phyloP scores from a whole-genome alignment of 129 eudicot species.

The Erigeron canadensis region DNA sequence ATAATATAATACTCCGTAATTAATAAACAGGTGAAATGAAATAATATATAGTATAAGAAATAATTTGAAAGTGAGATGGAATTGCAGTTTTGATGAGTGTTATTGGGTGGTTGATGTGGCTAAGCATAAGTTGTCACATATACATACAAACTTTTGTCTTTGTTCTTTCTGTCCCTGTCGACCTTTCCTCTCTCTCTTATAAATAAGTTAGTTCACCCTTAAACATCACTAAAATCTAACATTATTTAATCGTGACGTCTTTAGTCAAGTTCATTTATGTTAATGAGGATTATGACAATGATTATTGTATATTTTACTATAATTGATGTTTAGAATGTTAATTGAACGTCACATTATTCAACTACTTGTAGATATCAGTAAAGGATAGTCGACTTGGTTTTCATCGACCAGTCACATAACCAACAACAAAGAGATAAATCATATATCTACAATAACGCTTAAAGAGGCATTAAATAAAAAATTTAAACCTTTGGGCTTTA shows the following conservation, averaged over 20 bases:
- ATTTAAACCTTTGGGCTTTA: no score
- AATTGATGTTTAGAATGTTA: not conserved
- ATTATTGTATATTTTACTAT: not conserved
- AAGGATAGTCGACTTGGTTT: no score
- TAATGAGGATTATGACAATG: not conserved
- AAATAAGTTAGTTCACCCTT: slow-evolving; percentile 15
- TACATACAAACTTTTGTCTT: slow-evolving; percentile 27
- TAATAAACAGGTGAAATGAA: not conserved
- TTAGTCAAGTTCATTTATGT: slow-evolving; percentile 1
- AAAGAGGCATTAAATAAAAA: no score
- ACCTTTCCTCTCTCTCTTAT: not conserved
- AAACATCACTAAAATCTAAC: slow-evolving; percentile 6
- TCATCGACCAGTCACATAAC: no score
- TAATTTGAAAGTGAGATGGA: slow-evolving; percentile 36
- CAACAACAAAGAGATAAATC: no score
- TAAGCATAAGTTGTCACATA: slow-evolving; percentile 32
- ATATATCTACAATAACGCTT: no score
- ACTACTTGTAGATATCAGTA: no score
- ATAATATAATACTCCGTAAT: not conserved
- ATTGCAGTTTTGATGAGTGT: slow-evolving; percentile 29
- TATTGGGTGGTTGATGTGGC: slow-evolving; percentile 47
- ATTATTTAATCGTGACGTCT: not conserved
- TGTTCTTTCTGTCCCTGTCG: slow-evolving; percentile 27
- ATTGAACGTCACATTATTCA: not conserved
- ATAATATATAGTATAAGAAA: slow-evolving; percentile 7